A percentile compares a stretch with the other conserved stretches of the same genome.
Evolutionary conservation across 257 asterid genomes (phyloP).

Genomic region (Solanum etuberosum): DNA sequence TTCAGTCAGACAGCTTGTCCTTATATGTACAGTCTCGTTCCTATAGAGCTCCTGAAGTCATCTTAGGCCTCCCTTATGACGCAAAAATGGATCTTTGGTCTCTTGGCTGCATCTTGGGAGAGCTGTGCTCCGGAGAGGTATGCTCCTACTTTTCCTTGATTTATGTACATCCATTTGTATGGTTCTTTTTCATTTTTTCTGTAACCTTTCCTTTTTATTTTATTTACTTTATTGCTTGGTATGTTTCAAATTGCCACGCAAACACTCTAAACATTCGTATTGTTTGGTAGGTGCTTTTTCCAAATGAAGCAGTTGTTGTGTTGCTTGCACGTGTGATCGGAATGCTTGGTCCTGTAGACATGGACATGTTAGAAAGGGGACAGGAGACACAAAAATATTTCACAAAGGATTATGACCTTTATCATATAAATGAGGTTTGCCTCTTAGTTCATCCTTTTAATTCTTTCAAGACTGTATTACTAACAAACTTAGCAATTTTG

Average conservation of each 20-base stretch:
- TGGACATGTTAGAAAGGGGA: slow-evolving; percentile 59
- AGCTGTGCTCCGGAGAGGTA: slow-evolving; percentile 88
- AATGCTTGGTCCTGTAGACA: slow-evolving; percentile 59
- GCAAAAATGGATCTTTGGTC: slow-evolving; percentile 94
- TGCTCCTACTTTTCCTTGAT: background rate
- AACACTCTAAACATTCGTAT: background rate
- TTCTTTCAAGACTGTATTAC: background rate
- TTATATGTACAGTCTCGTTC: slow-evolving; percentile 93
- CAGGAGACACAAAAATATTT: slow-evolving; percentile 74
- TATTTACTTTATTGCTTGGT: background rate
- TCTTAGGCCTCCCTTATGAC: slow-evolving; percentile 82
- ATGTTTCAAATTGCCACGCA: background rate
- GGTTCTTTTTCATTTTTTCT: too few species aligned
- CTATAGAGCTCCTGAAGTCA: slow-evolving; percentile 95
- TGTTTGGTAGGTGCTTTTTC: slow-evolving; percentile 70
- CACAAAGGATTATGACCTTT: slow-evolving; percentile 69
- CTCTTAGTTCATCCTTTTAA: background rate
- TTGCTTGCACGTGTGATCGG: slow-evolving; percentile 74
- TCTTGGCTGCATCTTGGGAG: slow-evolving; percentile 84
- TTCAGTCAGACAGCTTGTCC: slow-evolving; percentile 60
- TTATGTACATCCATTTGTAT: background rate
- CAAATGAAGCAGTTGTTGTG: slow-evolving; percentile 59
- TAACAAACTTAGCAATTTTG: background rate
- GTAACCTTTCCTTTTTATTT: background rate
- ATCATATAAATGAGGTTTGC: slow-evolving; percentile 55